Base-by-base conservation (phyloP, 257 asterid species). In the Solanum clarkiae region DNA sequence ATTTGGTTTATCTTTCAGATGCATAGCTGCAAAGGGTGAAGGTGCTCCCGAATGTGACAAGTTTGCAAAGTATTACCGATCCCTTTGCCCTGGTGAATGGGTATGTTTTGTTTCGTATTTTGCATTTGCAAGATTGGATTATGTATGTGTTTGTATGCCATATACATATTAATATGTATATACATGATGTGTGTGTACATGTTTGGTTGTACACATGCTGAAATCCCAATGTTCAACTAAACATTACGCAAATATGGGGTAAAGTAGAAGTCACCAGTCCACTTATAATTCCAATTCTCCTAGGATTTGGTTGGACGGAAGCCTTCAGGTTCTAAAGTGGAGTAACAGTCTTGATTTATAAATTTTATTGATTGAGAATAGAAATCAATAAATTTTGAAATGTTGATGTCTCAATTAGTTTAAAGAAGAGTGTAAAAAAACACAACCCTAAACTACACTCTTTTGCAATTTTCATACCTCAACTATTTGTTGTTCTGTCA, bases 61-160 rank as follows among this genome's bases (percentile, higher is more conserved):
- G 93, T 96, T 96, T 80, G 98, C 98, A 69, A 96, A 96, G 84
- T 96, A 95, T 85, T 95, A 96, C 80, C 97, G 99, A 56, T 82
- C 98, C 87, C 97, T 96, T 81, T 96, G 99, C 87, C 99, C 99
- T 1, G 95, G 97, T 71, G 99, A 96, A 96, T 95, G 99, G 99
- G 99, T 96, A 95, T 59, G 83, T 53, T 53, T 53, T 79, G 10
- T 49, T 74, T 74, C 1, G 17, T 49, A 49, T 22, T 24, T 75
- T 47, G 40, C 42, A 24, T 22, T 75, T 49, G 81, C 60, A 49
- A 47, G 62, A 49, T 22, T 4, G 36, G 59, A 49, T 75, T 14
- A 7, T n/a, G 32, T 85, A 26, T 68, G 36, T 10, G 18, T 42
- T 12, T 56, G 3, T 65, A 16, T 70, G 49, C 36, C 36, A 45